Evolutionary conservation across 768 basidiomycete genomes (phyloP), one percentile per base, ranked within the genome.

Genomic region (Termitomyces sp.): DNA sequence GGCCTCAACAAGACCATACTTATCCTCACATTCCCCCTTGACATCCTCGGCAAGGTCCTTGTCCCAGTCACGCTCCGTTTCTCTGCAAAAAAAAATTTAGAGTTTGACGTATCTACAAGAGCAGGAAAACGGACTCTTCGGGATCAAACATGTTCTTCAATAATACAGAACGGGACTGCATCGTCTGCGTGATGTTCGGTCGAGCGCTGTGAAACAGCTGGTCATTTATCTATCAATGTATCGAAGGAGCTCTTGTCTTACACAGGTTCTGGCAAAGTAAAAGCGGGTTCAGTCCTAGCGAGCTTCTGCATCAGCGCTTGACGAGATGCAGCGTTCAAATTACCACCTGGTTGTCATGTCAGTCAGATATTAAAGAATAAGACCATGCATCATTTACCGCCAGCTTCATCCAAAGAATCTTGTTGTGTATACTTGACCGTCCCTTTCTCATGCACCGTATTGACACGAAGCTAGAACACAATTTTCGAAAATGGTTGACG

Each of bases 291-390:
- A 76, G 86, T 91, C 80, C 97, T 93, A 73, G 97, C 95, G 84
- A 99, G 92, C 87, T 98, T 99, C 79, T 95, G 93, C 97, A 99
- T 99, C 80, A 99, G 93, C 74, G 94, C 93, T 82, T 97, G 95
- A 77, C 97, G 92, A 71, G 94, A 93, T 69, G 91, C 92, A 81
- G 92, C 92, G 80, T 97, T 97, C 81, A 97, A 85, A 83, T 93
- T 93, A 91, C 91, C 92, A 74, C 91, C 93, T 95, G 69, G 39
- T 45, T 4, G 22, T 6, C 13, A 45, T 45, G 51, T 69, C 20
- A 68, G 51, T 40, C 24, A 43, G 34, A 16, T 30, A 52, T 55
- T n/a, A 20, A 32, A 34, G 18, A 42, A 43, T 16, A 12, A 16
- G 45, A 13, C 9, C 2, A n/a, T 27, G 12, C 10, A 30, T 20